phyloP scores from a whole-genome alignment of 2,329 filamentous ascomycete species.

The Diaporthe citri region DNA sequence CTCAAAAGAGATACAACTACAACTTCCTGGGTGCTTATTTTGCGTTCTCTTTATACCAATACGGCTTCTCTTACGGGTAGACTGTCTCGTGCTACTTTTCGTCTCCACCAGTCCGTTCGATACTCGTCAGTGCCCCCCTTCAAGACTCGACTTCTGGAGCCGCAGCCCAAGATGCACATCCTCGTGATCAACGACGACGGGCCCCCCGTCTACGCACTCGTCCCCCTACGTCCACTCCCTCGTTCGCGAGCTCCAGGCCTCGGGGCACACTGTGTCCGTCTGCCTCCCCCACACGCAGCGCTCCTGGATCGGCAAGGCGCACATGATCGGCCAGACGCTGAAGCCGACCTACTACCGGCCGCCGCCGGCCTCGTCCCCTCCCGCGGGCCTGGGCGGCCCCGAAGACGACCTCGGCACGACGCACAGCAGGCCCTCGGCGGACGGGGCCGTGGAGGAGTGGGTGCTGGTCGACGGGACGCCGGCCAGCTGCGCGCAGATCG shows the following conservation, averaged over 20 bases:
- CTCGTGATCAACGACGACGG: slow-evolving; percentile 84
- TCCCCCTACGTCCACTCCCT: slow-evolving; percentile 86
- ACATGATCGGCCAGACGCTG: slow-evolving; percentile 91
- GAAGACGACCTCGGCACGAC: slow-evolving; percentile 76
- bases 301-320: slow-evolving; percentile 98
- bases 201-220: slow-evolving; percentile 79
- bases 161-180: slow-evolving; percentile 65
- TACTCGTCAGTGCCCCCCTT: not conserved
- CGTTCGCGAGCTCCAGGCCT: slow-evolving; percentile 75
- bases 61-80: not conserved
- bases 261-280: slow-evolving; percentile 90
- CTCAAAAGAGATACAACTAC: not conserved
- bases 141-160: not conserved
- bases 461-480: slow-evolving; percentile 85
- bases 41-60: not conserved
- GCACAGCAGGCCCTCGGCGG: slow-evolving; percentile 68
- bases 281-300: slow-evolving; percentile 91
- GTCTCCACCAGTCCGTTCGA: not conserved
- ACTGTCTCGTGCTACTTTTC: not conserved
- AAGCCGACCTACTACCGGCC: slow-evolving; percentile 87
- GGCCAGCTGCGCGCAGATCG: slow-evolving; percentile 85
- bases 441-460: slow-evolving; percentile 78
- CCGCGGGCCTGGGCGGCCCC: slow-evolving; percentile 54
- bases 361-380: slow-evolving; percentile 51
- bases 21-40: not conserved